Conservation (phyloP, 139 green algal genomes). For the Tetraselmis chui region DNA sequence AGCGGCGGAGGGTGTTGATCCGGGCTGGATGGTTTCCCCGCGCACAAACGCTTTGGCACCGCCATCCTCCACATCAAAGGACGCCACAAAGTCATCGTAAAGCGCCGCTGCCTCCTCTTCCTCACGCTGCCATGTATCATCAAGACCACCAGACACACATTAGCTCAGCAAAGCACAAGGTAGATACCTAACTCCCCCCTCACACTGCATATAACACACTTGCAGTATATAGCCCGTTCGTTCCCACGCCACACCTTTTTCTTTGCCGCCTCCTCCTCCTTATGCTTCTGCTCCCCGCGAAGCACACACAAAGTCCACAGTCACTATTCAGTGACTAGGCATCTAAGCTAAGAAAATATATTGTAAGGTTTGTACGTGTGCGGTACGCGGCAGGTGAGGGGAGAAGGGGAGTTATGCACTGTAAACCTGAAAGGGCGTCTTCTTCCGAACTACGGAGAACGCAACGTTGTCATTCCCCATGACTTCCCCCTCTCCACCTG, state of each 20-base stretch:
- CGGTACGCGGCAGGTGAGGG: too few species aligned
- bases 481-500: too few species aligned
- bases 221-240: too few species aligned
- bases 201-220: too few species aligned
- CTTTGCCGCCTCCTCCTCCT: neutral
- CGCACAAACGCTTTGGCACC: slow-evolving; percentile 42
- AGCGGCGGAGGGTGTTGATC: slow-evolving; percentile 12
- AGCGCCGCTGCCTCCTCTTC: slow-evolving; percentile 77
- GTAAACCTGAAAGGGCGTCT: neutral
- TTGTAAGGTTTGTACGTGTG: too few species aligned
- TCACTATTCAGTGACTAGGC: too few species aligned
- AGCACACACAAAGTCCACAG: too few species aligned
- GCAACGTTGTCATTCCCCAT: neutral
- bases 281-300: neutral
- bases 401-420: too few species aligned
- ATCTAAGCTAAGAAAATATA: too few species aligned
- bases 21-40: slow-evolving; percentile 59
- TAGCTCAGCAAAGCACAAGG: too few species aligned
- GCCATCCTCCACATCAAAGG: slow-evolving; percentile 51
- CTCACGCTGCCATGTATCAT: slow-evolving; percentile 50
- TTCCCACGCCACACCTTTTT: neutral
- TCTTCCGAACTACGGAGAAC: neutral
- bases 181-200: too few species aligned
- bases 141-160: too few species aligned
- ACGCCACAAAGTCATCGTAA: slow-evolving; percentile 89